Conservation (phyloP, 306 rosid species). For the Cercis canadensis region DNA sequence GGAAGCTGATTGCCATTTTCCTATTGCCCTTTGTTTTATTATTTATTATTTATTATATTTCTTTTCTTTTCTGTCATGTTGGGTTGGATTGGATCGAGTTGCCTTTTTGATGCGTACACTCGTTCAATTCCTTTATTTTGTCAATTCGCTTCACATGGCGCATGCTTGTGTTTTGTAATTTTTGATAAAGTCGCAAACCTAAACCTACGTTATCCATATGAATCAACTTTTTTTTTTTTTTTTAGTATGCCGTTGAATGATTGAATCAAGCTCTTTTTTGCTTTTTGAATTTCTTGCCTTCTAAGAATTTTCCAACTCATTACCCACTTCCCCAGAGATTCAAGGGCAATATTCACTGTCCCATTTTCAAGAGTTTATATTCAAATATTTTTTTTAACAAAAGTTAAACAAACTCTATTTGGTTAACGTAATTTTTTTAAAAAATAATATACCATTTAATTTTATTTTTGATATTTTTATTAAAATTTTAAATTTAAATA, state of each 20-base stretch:
- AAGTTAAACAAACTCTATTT: too few relatives aligned
- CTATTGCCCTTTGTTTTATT: neutral
- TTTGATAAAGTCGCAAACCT: neutral
- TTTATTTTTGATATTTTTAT: too few relatives aligned
- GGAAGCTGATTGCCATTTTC: neutral
- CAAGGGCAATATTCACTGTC: too few relatives aligned
- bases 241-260: neutral
- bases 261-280: neutral
- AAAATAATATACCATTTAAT: too few relatives aligned
- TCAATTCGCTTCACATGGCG: neutral
- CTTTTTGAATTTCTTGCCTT: constrained; percentile 17
- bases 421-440: too few relatives aligned
- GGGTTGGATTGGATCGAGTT: too few relatives aligned
- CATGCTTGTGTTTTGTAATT: too few relatives aligned
- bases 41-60: neutral
- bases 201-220: constrained; percentile 18
- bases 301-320: constrained; percentile 8
- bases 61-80: too few relatives aligned
- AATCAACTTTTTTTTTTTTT: too few relatives aligned
- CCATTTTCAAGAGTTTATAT: too few relatives aligned
- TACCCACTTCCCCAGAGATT: neutral
- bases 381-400: too few relatives aligned
- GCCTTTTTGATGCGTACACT: constrained; percentile 37
- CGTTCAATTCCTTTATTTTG: neutral
- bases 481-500: too few relatives aligned